Evolutionary conservation across 148 eudicot genomes (phyloP), one percentile per base, ranked within the genome.

Genomic region (Rheum nobile): DNA sequence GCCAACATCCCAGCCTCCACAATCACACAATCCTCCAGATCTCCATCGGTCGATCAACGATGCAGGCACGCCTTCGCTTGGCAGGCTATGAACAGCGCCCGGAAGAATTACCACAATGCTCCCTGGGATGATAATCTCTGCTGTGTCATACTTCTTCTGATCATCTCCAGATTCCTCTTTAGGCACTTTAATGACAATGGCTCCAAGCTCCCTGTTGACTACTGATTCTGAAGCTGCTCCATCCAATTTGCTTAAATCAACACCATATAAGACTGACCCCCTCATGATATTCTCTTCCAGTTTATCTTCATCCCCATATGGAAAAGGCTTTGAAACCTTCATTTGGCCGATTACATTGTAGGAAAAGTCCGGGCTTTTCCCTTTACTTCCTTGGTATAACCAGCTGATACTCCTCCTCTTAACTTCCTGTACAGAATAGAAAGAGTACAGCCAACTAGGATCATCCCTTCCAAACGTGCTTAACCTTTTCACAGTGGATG

Each of bases 1-100:
- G 39, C 98, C 98, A 67, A 89, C 77, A 75, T 94, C 98, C 98
- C 98, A 94, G 7, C 98, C 98, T 74, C 98, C 98, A 80, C 98
- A 94, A 74, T 91, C 98, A 73, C 98, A 94, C 16, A 44, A 81
- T 55, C 98, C 98, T 13, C 97, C 91, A 43, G 93, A 77, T 80
- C 78, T 89, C 98, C 98, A 94, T 41, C 98, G 79, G 52, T 84
- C 80, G 21, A 89, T 84, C 81, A 94, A 87, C 24, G 96, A 78
- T 4, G 97, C 89, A 67, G 96, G 91, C 39, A 71, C 79, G 28
- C 97, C 97, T 71, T 75, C 77, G 50, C 71, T 79, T 35, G 98
- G 97, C 72, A 83, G 61, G 54, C 91, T 79, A 71, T 94, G 98
- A 82, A 79, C 79, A 12, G 86, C 98, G 75, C 88, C 90, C 37